Evolutionary conservation across 129 eudicot species (phyloP).

Genomic region (Silybum marianum): DNA sequence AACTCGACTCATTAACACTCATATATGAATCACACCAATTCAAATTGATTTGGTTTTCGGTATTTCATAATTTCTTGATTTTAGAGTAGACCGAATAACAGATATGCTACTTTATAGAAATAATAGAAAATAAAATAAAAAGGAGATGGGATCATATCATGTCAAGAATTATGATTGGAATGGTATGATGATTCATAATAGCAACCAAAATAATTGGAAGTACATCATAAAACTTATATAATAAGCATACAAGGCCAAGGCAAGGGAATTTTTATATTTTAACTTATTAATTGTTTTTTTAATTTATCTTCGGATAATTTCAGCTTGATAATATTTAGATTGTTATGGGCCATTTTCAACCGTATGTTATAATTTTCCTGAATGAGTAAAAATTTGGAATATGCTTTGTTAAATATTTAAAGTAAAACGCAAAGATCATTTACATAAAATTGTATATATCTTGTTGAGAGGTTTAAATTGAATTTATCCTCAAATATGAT

Average conservation of each 20-base stretch:
- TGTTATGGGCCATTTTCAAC: too few species aligned
- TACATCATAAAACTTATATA: background rate
- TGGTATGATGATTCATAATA: background rate
- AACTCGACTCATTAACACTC: background rate
- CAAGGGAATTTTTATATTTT: background rate
- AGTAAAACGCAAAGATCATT: too few species aligned
- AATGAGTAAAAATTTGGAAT: too few species aligned
- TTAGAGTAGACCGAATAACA: too few species aligned
- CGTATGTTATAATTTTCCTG: too few species aligned
- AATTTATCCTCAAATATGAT: too few species aligned
- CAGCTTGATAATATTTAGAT: too few species aligned
- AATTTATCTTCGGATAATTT: background rate
- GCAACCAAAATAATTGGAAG: background rate
- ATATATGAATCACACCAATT: background rate
- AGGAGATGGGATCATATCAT: background rate
- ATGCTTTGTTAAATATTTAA: too few species aligned
- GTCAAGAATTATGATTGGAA: background rate
- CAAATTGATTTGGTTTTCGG: too few species aligned
- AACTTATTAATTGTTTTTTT: background rate
- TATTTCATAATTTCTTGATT: background rate
- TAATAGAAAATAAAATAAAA: background rate
- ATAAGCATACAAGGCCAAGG: background rate
- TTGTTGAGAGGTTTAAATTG: too few species aligned
- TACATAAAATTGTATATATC: too few species aligned
- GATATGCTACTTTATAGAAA: too few species aligned